Evolutionary conservation across 352 stramenopile genomes (phyloP).

Genomic region (Phytophthora pistaciae): DNA sequence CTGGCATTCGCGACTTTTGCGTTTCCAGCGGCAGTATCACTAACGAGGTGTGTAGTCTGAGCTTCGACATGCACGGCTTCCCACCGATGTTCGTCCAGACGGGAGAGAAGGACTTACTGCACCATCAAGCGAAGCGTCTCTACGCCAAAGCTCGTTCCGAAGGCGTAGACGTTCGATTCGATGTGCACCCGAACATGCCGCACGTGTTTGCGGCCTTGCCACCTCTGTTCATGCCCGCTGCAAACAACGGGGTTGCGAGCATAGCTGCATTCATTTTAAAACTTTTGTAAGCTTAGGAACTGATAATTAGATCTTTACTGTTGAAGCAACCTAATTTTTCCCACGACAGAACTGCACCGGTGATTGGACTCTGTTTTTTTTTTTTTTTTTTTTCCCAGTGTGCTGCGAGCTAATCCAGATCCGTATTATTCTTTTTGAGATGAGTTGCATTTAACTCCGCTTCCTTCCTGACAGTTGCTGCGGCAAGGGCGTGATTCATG

Average conservation of each 20-base stretch:
- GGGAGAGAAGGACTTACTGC: neutral
- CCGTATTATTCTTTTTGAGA: too few relatives aligned
- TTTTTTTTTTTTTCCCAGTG: too few relatives aligned
- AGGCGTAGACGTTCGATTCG: neutral
- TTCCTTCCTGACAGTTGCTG: too few relatives aligned
- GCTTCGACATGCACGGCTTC: neutral
- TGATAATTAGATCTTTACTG: neutral
- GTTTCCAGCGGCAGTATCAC: neutral
- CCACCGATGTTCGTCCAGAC: neutral
- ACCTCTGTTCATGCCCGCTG: neutral
- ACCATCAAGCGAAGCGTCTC: neutral
- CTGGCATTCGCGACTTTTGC: constrained; percentile 1
- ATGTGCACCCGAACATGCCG: neutral
- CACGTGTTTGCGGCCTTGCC: neutral
- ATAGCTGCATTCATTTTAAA: neutral
- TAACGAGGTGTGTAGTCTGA: neutral
- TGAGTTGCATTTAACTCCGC: too few relatives aligned
- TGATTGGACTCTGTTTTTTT: too few relatives aligned
- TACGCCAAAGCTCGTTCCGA: neutral
- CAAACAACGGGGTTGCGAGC: neutral
- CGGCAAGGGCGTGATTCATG: too few relatives aligned
- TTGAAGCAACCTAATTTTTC: neutral
- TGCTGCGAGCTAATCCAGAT: too few relatives aligned
- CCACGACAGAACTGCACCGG: too few relatives aligned
- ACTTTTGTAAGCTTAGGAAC: neutral